Evolutionary conservation across 345 rosid genomes (phyloP), one percentile per base, ranked within the genome.

Genomic region (Linum usitatissimum): DNA sequence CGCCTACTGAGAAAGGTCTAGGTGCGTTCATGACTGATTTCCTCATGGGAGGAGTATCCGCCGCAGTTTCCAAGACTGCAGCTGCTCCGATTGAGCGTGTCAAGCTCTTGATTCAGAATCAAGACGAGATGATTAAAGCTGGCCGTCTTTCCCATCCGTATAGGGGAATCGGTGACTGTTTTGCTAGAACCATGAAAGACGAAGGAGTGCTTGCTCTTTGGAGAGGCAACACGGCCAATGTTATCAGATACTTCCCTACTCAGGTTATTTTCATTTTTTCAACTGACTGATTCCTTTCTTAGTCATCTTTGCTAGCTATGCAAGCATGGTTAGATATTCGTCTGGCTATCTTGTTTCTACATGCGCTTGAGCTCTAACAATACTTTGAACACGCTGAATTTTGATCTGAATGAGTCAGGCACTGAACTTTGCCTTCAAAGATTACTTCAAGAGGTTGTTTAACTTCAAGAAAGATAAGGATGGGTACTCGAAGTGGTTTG

Each of bases 401-500:
- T 45, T 45, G 51, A 3, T 45, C 15, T 10, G 8, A 15, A 45
- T 28, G 0, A 12, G 18, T 6, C 40, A 71, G 72, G 76, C 76
- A 5, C 59, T 72, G 54, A 72, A 72, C 64, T 72, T 72, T 72
- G 76, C 69, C 1, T 72, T 72, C 68, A 72, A 72, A 64, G 71
- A 72, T 72, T 61, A 72, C 66, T 68, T 68, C 72, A 72, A 72
- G 72, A 72, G 72, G 55, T 51, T 67, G 68, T 72, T 72, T 54
- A 72, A 72, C 62, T 67, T 72, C 61, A 72, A 72, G 64, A 67
- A 72, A 61, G 72, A 72, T 42, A 64, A 18, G 8, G 76, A 68
- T 64, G 76, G 72, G 54, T 72, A 72, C 45, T 68, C 67, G 69
- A 73, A 68, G 62, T 73, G 72, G 72, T 67, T 73, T 73, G 69